Evolutionary conservation across 805 yeast species (phyloP), one percentile per base, ranked within the genome.

Genomic region (Ogataea dorogensis): DNA sequence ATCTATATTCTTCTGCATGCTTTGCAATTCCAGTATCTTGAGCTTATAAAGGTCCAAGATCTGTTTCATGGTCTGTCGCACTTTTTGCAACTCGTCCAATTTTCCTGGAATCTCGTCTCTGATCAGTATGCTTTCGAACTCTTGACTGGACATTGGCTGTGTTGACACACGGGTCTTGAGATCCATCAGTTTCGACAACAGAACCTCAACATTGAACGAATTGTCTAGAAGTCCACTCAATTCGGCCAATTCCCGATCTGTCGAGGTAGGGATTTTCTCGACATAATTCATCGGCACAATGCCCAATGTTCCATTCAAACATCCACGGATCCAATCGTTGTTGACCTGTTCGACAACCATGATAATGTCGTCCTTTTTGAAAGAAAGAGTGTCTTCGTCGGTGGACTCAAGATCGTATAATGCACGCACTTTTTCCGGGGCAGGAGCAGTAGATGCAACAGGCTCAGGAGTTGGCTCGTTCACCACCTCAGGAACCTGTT

Each of bases 261-360:
- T 68, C 22, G 82, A 80, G 29, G 79, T 82, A 1, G 79, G 74
- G 5, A 88, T 64, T 2, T 88, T 88, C 0, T 86, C 74, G 1
- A 93, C 98, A 54, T 93, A 91, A 57, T 91, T 91, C 40, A 86
- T 72, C 0, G 98, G 98, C 61, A 91, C 88, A 10, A 93, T 81
- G 13, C 98, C 98, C 33, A 79, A 70, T 36, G 71, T 73, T 1
- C 96, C 96, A 36, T 75, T 71, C 33, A 91, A 63, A 5, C 91
- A 76, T 11, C 98, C 98, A 47, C 86, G 73, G 82, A 96, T 86
- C 98, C 98, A 91, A 54, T 91, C 98, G 44, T 86, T 72, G 58
- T 88, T 89, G 5, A 85, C 95, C 11, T 82, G 72, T 50, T 89
- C 98, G 22, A 89, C 68, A 1, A 93, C 95, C 1, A 82, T 81